A percentile compares a stretch with the other conserved stretches of the same genome.
Conservation (phyloP, 2,329 filamentous ascomycete genomes). For the Sporothrix luriei region DNA sequence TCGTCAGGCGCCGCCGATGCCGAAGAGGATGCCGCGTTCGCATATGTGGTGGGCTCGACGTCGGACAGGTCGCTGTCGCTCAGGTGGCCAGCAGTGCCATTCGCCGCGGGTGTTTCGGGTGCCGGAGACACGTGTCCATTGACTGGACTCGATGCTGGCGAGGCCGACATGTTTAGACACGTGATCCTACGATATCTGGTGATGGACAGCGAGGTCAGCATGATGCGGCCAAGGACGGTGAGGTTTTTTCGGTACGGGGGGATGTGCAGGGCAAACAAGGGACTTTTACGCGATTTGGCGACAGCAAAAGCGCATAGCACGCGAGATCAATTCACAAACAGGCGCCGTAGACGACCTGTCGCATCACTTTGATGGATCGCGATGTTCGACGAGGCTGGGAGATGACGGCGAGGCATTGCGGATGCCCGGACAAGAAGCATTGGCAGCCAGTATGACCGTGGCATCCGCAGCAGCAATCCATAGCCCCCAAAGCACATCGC, state of each 20-base stretch:
- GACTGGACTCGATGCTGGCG: constrained; percentile 62
- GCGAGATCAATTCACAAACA: neutral
- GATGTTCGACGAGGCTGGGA: constrained; percentile 35
- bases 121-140: constrained; percentile 67
- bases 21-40: constrained; percentile 48
- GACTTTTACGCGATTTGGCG: neutral
- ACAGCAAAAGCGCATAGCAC: constrained; percentile 20
- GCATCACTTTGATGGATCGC: constrained; percentile 32
- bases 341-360: constrained; percentile 31
- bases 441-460: constrained; percentile 7
- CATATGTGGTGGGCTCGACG: constrained; percentile 57
- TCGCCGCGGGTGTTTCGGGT: constrained; percentile 49
- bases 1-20: constrained; percentile 38
- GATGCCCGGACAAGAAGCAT: constrained; percentile 1
- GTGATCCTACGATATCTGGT: constrained; percentile 63
- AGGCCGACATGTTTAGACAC: constrained; percentile 65
- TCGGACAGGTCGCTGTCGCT: constrained; percentile 80
- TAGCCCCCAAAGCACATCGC: neutral
- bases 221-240: constrained; percentile 33
- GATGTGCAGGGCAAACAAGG: neutral
- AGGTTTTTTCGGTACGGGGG: constrained; percentile 38
- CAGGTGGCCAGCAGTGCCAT: constrained; percentile 49
- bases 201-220: constrained; percentile 54
- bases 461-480: constrained; percentile 17
- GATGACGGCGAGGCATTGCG: constrained; percentile 35